Evolutionary conservation across 164 flowering plant genomes (phyloP).

Genomic region (Aristolochia contorta): DNA sequence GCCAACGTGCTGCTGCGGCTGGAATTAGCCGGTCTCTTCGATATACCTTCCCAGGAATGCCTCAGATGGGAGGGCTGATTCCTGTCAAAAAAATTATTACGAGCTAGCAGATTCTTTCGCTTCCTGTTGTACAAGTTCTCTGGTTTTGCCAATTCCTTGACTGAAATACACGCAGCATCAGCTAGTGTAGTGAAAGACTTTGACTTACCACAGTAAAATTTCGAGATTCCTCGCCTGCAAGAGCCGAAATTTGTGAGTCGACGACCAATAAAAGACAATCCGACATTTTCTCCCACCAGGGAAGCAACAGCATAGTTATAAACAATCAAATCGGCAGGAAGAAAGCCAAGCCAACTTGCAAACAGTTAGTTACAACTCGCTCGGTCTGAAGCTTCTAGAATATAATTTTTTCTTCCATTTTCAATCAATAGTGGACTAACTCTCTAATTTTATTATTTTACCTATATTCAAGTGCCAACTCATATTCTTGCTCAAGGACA

Average conservation of each 20-base stretch:
- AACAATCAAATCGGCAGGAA: too few relatives aligned
- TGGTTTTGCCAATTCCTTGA: slow-evolving; percentile 62
- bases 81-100: slow-evolving; percentile 30
- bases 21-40: slow-evolving; percentile 43
- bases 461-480: too few relatives aligned
- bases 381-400: too few relatives aligned
- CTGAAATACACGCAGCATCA: slow-evolving; percentile 32
- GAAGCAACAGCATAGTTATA: too few relatives aligned
- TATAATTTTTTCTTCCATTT: too few relatives aligned
- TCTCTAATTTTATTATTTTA: too few relatives aligned
- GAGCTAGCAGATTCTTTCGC: slow-evolving; percentile 59
- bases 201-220: slow-evolving; percentile 73
- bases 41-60: slow-evolving; percentile 45
- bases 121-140: slow-evolving; percentile 63
- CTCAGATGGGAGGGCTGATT: slow-evolving; percentile 19
- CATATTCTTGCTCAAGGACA: too few relatives aligned
- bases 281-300: too few relatives aligned
- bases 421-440: too few relatives aligned
- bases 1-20: slow-evolving; percentile 55
- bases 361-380: too few relatives aligned
- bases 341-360: too few relatives aligned
- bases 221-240: slow-evolving; percentile 78
- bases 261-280: too few relatives aligned
- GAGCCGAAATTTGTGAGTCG: neutral
- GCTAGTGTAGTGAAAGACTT: slow-evolving; percentile 70